phyloP scores from a whole-genome alignment of 441 rosid genomes.

The Geranium incanum region DNA sequence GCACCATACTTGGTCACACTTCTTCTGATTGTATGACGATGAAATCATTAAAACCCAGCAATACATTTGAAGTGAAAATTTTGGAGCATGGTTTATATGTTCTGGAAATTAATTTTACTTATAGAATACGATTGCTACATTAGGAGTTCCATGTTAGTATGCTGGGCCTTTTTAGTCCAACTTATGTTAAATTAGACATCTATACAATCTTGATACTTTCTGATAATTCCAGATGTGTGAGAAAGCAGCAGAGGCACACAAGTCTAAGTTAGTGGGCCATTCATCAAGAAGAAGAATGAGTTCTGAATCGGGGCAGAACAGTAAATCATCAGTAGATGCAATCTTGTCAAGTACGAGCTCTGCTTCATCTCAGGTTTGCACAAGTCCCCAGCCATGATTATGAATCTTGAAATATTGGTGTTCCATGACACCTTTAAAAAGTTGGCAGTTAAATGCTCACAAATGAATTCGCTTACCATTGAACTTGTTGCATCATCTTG shows the following conservation, averaged over 20 bases:
- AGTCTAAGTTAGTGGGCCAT: slow-evolving; percentile 54
- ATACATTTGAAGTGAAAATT: not conserved
- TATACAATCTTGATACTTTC: not conserved
- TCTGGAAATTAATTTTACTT: not conserved
- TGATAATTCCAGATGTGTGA: slow-evolving; percentile 70
- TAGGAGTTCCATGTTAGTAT: slow-evolving; percentile 3
- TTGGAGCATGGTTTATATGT: not conserved
- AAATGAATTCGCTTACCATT: not conserved
- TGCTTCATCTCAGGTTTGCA: slow-evolving; percentile 44
- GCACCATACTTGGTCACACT: not conserved
- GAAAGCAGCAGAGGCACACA: slow-evolving; percentile 91
- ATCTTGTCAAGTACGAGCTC: slow-evolving; percentile 56
- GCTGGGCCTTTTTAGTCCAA: not conserved
- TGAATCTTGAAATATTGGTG: not conserved
- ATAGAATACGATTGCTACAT: not conserved
- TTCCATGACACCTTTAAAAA: slow-evolving; percentile 1
- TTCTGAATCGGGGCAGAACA: slow-evolving; percentile 47
- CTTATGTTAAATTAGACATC: not conserved
- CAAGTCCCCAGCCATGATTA: not conserved
- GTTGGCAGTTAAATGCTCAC: not conserved
- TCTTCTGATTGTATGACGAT: not conserved
- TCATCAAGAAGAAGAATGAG: slow-evolving; percentile 66
- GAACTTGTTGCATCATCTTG: not conserved
- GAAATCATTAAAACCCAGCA: not conserved
- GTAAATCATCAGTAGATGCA: slow-evolving; percentile 83